These are phyloP conservation scores for Alectoria sarmentosa DNA, from an alignment of 495 filamentous ascomycete genomes.

Conservation along the genomic window DNA sequence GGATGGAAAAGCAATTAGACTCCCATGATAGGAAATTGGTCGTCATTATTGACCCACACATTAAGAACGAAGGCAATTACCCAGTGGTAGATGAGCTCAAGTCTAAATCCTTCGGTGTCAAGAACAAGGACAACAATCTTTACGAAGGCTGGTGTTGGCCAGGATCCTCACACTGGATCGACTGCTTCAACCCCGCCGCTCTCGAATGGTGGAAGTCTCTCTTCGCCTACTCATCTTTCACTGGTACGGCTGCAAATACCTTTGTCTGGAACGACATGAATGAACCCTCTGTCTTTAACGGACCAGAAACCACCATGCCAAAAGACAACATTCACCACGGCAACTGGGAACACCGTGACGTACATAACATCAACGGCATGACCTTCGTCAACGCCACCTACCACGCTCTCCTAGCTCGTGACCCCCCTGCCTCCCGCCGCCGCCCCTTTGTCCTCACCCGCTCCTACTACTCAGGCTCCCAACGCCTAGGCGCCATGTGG, in stretches of 20 bases:
- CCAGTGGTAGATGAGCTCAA: conserved; percentile 70
- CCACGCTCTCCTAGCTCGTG: conserved; percentile 70
- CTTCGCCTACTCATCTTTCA: conserved; percentile 81
- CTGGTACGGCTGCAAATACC: conserved; percentile 70
- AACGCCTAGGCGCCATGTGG: conserved; percentile 93
- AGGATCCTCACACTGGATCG: conserved; percentile 90
- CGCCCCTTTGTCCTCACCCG: conserved; percentile 90
- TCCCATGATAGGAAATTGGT: conserved; percentile 83
- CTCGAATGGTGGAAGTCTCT: conserved; percentile 82
- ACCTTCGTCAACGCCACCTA: conserved; percentile 92
- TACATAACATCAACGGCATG: conserved; percentile 92
- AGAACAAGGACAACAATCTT: conserved; percentile 81
- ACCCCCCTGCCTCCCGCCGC: conserved; percentile 64
- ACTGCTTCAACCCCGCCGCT: conserved; percentile 84
- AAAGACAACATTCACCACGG: conserved; percentile 91
- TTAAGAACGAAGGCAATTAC: conserved; percentile 83
- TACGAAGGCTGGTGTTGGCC: conserved; percentile 99
- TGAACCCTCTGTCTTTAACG: conserved; percentile 97
- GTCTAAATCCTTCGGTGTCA: conserved; percentile 70
- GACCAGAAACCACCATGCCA: conserved; percentile 94
- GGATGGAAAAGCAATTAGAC: conserved; percentile 82
- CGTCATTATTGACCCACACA: conserved; percentile 92
- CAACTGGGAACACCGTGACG: conserved; percentile 93
- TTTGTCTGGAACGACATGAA: conserved; percentile 99
- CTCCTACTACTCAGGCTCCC: conserved; percentile 82